phyloP scores from a whole-genome alignment of 257 asterid species.

The Galeopsis tetrahit region DNA sequence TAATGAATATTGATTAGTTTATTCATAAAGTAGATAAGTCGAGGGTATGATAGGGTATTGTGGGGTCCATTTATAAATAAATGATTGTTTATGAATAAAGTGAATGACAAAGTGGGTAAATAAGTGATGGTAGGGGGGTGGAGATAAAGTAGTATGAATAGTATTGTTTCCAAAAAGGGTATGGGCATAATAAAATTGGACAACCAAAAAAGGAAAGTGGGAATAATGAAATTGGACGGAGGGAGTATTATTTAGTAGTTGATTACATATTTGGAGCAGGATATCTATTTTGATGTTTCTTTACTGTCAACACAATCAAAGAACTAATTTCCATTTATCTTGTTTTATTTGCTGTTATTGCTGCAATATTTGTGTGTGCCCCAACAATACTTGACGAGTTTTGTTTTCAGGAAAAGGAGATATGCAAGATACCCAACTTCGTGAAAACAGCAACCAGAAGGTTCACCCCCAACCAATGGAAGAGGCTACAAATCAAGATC shows the following conservation, averaged over 20 bases:
- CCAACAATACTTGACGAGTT: conserved; percentile 36
- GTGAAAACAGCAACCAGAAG: conserved; percentile 94
- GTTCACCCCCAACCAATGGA: conserved; percentile 99
- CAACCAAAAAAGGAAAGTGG: too few species aligned
- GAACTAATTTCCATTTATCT: conserved; percentile 16
- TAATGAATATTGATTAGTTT: too few species aligned
- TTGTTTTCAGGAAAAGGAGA: conserved; percentile 58
- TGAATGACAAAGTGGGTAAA: too few species aligned
- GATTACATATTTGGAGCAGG: conserved; percentile 20
- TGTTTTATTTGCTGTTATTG: conserved; percentile 37
- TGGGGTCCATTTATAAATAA: too few species aligned
- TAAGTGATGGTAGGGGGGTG: too few species aligned
- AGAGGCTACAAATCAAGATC: conserved; percentile 79
- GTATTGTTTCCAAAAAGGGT: too few species aligned
- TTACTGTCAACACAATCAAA: conserved; percentile 9
- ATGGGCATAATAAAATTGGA: too few species aligned
- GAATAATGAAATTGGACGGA: too few species aligned
- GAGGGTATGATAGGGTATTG: too few species aligned
- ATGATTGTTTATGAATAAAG: too few species aligned
- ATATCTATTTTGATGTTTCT: conserved; percentile 21
- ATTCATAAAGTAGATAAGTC: too few species aligned
- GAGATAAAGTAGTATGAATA: too few species aligned
- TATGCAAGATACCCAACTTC: conserved; percentile 98
- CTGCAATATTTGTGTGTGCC: conserved; percentile 39
- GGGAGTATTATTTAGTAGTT: conserved; percentile 10